phyloP scores from a whole-genome alignment of 2,329 filamentous ascomycete genomes.

The Cyphellophora europaea region DNA sequence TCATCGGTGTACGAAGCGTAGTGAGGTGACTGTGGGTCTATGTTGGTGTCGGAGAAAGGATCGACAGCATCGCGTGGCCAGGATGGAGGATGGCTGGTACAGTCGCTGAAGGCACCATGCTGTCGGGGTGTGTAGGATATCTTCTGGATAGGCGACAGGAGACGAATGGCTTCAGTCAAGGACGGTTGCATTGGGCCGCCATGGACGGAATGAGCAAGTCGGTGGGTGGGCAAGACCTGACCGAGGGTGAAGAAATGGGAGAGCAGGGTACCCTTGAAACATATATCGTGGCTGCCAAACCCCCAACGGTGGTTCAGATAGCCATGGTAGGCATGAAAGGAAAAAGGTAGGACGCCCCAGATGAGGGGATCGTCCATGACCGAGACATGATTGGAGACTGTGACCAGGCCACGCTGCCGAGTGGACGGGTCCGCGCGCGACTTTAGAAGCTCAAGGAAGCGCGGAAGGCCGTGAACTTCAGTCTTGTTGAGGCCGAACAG shows the following conservation, averaged over 20 bases:
- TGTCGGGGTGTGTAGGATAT: slow-evolving; percentile 7
- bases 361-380: slow-evolving; percentile 92
- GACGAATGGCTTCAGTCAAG: slow-evolving; percentile 72
- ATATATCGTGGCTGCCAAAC: slow-evolving; percentile 89
- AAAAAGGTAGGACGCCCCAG: slow-evolving; percentile 78
- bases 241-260: slow-evolving; percentile 79
- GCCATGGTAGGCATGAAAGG: slow-evolving; percentile 59
- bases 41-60: slow-evolving; percentile 35
- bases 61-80: slow-evolving; percentile 40
- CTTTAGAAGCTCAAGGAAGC: slow-evolving; percentile 68
- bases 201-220: slow-evolving; percentile 62
- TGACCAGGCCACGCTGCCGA: slow-evolving; percentile 70
- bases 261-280: slow-evolving; percentile 65
- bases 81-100: slow-evolving; percentile 41
- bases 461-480: slow-evolving; percentile 66
- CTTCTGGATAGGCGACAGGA: slow-evolving; percentile 53
- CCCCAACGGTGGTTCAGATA: slow-evolving; percentile 69
- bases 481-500: slow-evolving; percentile 64
- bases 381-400: slow-evolving; percentile 86
- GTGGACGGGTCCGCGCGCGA: slow-evolving; percentile 56
- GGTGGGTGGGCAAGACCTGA: slow-evolving; percentile 84
- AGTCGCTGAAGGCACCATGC: slow-evolving; percentile 2
- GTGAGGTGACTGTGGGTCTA: slow-evolving; percentile 26
- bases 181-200: slow-evolving; percentile 88
- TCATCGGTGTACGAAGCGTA: slow-evolving; percentile 49